Evolutionary conservation across 257 asterid species (phyloP).

Genomic region (Cynanchum wilfordii): DNA sequence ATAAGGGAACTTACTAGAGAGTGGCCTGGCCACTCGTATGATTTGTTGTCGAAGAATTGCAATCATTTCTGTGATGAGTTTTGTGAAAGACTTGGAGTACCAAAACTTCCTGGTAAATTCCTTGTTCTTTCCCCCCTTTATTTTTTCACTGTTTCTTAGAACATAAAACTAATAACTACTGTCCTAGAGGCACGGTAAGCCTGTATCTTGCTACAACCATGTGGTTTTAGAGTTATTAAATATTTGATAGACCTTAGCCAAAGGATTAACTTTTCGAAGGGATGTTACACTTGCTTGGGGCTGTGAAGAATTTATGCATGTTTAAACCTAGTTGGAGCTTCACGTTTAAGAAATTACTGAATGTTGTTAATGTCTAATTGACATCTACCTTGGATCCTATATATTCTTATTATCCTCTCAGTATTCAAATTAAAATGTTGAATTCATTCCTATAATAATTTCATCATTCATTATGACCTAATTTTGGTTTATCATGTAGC

Average conservation of each 20-base stretch:
- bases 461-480: neutral
- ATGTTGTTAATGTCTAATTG: neutral
- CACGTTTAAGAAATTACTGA: neutral
- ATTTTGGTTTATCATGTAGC: neutral
- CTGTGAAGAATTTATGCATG: neutral
- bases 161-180: neutral
- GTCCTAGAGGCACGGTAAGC: neutral
- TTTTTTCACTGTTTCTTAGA: conserved; percentile 7
- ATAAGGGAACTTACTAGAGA: conserved; percentile 92
- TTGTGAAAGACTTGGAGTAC: conserved; percentile 90
- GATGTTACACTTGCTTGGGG: neutral
- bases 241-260: neutral
- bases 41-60: conserved; percentile 85
- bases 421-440: neutral
- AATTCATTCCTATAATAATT: neutral
- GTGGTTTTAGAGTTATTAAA: neutral
- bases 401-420: neutral
- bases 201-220: neutral
- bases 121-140: neutral
- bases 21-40: conserved; percentile 95
- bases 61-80: conserved; percentile 95
- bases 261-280: neutral
- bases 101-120: conserved; percentile 85
- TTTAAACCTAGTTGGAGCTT: neutral
- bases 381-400: neutral